Evolutionary conservation across 169 alveolate genomes (phyloP).

Genomic region (Plasmodium falciparum): DNA sequence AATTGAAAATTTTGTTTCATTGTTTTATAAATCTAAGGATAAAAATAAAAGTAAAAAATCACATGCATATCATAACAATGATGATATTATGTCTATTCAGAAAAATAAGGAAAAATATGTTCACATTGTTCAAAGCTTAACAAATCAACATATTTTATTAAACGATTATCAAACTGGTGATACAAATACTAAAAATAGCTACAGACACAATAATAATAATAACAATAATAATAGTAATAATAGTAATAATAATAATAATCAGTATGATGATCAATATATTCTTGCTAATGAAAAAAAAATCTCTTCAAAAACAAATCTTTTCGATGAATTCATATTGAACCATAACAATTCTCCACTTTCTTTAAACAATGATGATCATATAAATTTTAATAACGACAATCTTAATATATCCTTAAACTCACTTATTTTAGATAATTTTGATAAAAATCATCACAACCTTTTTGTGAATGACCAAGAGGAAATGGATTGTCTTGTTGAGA

Average conservation of each 20-base stretch:
- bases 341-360: neutral
- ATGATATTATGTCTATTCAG: neutral
- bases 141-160: no score
- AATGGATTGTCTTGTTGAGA: no score
- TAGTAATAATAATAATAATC: neutral
- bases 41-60: neutral
- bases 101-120: no score
- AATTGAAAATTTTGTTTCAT: conserved; percentile 16
- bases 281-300: no score
- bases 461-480: neutral
- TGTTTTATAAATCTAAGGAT: conserved; percentile 15
- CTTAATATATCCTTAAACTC: neutral
- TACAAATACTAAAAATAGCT: no score
- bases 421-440: neutral
- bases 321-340: neutral
- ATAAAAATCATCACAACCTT: neutral
- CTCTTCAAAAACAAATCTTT: no score
- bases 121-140: no score
- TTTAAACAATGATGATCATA: conserved; percentile 1
- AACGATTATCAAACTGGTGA: no score
- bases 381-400: neutral
- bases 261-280: neutral
- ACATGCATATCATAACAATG: neutral
- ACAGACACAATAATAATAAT: neutral
- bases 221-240: neutral